phyloP scores from a whole-genome alignment of 179 eudicot genomes.

The Patellifolia procumbens region DNA sequence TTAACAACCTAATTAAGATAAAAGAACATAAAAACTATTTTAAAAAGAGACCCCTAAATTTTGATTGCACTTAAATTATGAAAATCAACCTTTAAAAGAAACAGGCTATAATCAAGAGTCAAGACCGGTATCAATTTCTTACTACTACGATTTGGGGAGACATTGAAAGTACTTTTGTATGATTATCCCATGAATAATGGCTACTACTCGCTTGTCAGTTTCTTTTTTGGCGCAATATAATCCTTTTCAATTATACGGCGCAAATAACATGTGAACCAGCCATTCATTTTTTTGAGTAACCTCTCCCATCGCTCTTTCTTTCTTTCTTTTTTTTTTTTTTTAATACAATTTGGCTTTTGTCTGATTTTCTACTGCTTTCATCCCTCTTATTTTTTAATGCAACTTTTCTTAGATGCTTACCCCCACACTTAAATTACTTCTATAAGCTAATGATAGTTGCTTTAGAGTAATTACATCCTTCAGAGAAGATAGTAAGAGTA shows the following conservation, averaged over 20 bases:
- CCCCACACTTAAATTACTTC: background rate
- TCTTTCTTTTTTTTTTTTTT: too few relatives aligned
- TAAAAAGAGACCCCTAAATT: too few relatives aligned
- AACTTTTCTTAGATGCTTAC: background rate
- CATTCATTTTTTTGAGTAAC: constrained; percentile 4
- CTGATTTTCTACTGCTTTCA: constrained; percentile 6
- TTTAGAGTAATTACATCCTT: background rate
- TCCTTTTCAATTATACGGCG: constrained; percentile 11
- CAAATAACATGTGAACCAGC: constrained; percentile 24
- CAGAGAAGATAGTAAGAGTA: too few relatives aligned
- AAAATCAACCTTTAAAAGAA: too few relatives aligned
- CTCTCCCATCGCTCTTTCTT: constrained; percentile 11
- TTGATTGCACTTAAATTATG: too few relatives aligned
- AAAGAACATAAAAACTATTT: too few relatives aligned
- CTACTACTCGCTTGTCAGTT: constrained; percentile 16
- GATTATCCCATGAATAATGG: constrained; percentile 13
- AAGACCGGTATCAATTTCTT: too few relatives aligned
- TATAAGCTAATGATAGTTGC: constrained; percentile 2
- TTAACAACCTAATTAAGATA: too few relatives aligned
- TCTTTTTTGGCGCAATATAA: constrained; percentile 12
- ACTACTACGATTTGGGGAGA: background rate
- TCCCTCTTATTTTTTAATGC: constrained; percentile 2
- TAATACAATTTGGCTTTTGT: constrained; percentile 15
- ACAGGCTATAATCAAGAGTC: too few relatives aligned
- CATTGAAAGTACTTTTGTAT: background rate